Evolutionary conservation across 768 basidiomycete genomes (phyloP).

Genomic region (Cystoderma amianthinum): DNA sequence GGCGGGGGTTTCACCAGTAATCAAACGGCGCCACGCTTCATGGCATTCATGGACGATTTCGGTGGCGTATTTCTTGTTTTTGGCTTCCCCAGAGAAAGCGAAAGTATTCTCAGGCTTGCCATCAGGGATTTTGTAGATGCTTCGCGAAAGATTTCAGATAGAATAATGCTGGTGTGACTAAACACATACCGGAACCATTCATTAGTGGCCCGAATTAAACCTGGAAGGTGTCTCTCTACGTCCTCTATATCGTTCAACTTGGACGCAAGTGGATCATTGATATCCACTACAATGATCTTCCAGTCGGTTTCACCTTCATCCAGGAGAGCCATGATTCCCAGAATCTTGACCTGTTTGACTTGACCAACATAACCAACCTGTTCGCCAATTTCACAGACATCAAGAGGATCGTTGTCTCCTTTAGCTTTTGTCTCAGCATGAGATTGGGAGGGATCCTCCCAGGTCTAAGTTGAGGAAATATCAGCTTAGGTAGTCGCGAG

Average conservation of each 20-base stretch:
- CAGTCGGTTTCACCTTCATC: slow-evolving; percentile 99
- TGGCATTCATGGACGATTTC: slow-evolving; percentile 99
- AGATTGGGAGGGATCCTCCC: slow-evolving; percentile 86
- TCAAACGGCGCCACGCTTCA: slow-evolving; percentile 95
- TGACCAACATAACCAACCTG: slow-evolving; percentile 96
- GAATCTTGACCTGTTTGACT: slow-evolving; percentile 99
- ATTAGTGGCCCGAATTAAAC: slow-evolving; percentile 93
- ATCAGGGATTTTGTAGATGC: slow-evolving; percentile 95
- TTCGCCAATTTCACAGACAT: slow-evolving; percentile 99
- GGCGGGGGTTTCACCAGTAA: slow-evolving; percentile 71
- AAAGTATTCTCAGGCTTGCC: slow-evolving; percentile 97
- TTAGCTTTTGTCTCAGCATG: slow-evolving; percentile 98
- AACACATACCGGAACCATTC: slow-evolving; percentile 88
- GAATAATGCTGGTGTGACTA: slow-evolving; percentile 8
- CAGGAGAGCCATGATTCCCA: slow-evolving; percentile 98
- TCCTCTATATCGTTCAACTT: slow-evolving; percentile 99
- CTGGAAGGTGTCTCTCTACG: slow-evolving; percentile 96
- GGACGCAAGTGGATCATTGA: slow-evolving; percentile 90
- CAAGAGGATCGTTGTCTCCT: slow-evolving; percentile 98
- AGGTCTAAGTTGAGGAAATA: slow-evolving; percentile 54
- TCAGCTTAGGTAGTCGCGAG: background rate
- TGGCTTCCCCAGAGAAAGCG: slow-evolving; percentile 98
- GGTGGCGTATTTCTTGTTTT: slow-evolving; percentile 99
- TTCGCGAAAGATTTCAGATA: slow-evolving; percentile 22
- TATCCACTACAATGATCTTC: slow-evolving; percentile 99